Conservation (phyloP, 202 grass and related monocot genomes). For the Carex arenaria region DNA sequence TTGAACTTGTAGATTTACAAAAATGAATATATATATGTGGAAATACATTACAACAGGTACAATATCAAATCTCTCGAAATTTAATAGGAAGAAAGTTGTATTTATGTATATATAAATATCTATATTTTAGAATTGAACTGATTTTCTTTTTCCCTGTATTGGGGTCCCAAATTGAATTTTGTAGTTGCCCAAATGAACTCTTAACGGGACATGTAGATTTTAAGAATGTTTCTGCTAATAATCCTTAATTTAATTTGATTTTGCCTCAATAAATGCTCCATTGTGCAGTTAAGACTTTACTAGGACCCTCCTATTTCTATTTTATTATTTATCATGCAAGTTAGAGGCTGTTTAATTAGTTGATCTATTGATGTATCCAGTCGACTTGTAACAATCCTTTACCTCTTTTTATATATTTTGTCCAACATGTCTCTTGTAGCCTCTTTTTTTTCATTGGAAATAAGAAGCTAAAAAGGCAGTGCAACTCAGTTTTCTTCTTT, state of each 20-base stretch:
- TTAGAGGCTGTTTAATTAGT: not conserved
- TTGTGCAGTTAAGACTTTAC: not conserved
- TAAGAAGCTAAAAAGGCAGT: not conserved
- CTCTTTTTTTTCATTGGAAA: not conserved
- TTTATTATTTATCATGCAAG: not conserved
- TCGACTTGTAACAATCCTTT: not conserved
- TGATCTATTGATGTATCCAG: not conserved
- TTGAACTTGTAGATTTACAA: not conserved
- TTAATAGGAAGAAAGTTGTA: not conserved
- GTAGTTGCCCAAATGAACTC: not conserved
- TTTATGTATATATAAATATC: not conserved
- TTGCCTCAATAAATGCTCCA: not conserved
- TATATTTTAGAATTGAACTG: not conserved
- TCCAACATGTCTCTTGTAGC: constrained; percentile 1
- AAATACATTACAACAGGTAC: constrained; percentile 65
- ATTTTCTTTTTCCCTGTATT: not conserved
- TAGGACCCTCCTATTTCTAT: not conserved
- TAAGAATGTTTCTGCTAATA: not conserved
- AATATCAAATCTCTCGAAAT: not conserved
- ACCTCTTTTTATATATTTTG: not conserved
- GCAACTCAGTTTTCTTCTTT: not conserved
- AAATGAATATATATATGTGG: not conserved
- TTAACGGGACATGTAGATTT: not conserved
- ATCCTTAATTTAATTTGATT: not conserved
- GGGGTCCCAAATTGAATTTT: not conserved